Conservation (phyloP, 2,329 filamentous ascomycete genomes). For the Aspergillus proliferans region DNA sequence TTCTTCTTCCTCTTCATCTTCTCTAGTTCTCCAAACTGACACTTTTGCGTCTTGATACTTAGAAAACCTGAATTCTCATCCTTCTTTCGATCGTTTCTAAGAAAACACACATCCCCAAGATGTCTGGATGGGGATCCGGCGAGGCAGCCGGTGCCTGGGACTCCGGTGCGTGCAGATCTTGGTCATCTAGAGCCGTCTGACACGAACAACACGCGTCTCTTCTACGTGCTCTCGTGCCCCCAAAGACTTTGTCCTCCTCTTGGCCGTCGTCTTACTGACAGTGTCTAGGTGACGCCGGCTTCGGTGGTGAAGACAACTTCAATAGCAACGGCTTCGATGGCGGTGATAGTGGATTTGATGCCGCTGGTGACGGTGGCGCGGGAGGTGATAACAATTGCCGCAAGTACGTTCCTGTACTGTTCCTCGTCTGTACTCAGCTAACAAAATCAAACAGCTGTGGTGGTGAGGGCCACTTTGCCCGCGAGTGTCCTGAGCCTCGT, state of each 20-base stretch:
- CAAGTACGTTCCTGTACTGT: conserved; percentile 24
- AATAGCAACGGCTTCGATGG: conserved; percentile 7
- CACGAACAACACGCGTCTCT: neutral
- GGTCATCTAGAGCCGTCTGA: neutral
- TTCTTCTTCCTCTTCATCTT: neutral
- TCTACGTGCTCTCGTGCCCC: neutral
- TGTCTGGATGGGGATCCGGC: neutral
- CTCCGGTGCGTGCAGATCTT: neutral
- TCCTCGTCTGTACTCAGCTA: neutral
- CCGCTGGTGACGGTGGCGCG: conserved; percentile 1
- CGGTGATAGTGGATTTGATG: neutral
- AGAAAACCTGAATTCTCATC: neutral
- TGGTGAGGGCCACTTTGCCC: conserved; percentile 31
- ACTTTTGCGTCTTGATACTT: neutral
- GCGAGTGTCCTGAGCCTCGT: conserved; percentile 32
- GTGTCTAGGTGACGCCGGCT: conserved; percentile 2
- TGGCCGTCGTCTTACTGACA: neutral
- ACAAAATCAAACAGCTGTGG: conserved; percentile 25
- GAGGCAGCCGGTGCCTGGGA: neutral
- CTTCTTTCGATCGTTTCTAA: neutral
- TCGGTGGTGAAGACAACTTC: conserved; percentile 11
- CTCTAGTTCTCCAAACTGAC: neutral
- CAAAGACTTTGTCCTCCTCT: neutral
- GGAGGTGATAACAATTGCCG: conserved; percentile 25
- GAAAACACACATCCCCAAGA: neutral